Evolutionary conservation across 2,329 filamentous ascomycete genomes (phyloP).

Genomic region (Diplodia seriata): DNA sequence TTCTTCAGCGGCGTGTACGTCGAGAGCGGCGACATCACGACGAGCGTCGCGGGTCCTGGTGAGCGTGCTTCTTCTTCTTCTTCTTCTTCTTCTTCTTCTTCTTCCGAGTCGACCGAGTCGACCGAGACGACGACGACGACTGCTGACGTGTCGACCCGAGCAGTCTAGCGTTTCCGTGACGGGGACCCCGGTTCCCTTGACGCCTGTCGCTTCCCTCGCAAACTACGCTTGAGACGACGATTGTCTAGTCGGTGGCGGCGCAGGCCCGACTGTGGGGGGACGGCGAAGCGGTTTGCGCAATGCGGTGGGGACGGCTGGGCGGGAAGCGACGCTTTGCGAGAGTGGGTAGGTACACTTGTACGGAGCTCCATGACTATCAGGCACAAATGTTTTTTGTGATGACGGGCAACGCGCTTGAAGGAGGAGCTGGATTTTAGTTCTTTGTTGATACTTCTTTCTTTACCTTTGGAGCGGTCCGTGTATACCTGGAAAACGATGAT

Average conservation of each 20-base stretch:
- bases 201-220: neutral
- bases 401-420: neutral
- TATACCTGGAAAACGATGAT: neutral
- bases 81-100: constrained; percentile 15
- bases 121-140: neutral
- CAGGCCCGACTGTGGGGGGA: neutral
- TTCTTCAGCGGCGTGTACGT: constrained; percentile 76
- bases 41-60: constrained; percentile 37
- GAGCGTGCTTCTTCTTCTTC: neutral
- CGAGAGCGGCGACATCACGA: constrained; percentile 61
- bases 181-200: neutral
- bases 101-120: neutral
- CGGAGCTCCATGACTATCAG: constrained; percentile 36
- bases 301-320: constrained; percentile 36
- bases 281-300: constrained; percentile 30
- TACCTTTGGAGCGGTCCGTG: neutral
- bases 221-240: neutral
- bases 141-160: constrained; percentile 2
- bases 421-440: neutral
- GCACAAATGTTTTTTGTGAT: constrained; percentile 37
- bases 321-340: constrained; percentile 35
- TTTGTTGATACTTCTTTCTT: constrained; percentile 7
- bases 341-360: constrained; percentile 36
- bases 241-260: neutral
- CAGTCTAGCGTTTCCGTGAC: neutral